Base-by-base conservation (phyloP, 805 yeast species). In the Ogataea naganishii region DNA sequence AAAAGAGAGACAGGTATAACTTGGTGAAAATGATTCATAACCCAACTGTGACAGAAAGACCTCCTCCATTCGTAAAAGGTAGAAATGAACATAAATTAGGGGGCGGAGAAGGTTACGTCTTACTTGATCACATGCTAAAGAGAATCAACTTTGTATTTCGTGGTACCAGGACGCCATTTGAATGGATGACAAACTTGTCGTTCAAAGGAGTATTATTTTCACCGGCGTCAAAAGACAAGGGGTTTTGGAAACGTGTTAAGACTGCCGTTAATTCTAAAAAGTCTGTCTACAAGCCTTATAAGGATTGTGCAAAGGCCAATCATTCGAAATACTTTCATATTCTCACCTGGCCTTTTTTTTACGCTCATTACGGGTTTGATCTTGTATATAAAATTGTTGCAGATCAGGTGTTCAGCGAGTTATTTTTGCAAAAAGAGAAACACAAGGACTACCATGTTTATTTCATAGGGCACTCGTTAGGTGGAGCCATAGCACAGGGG, bases 401-500 rank as follows among this genome's bases (percentile, higher is more conserved):
- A 30, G 18, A 30, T 30, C 27, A 37, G 27, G 26, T 39, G 33
- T 38, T 23, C 29, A 29, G 22, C 32, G 19, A 20, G 8, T 1
- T 37, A 17, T 14, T 46, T 23, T 20, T 33, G 18, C 20, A 56
- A 25, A 41, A 38, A 24, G 30, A 37, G 1, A 33, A 42, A 10
- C 28, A 47, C 32, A 54, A 56, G 1, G 48, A 45, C 20, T 62
- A 60, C 44, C 39, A 53, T 14, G 32, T 66, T 6, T 48, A 52
- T n/a, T 47, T 67, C 6, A 37, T 56, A 12, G 74, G 74, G 1
- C 74, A 68, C 42, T 66, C 73, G 1, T 43, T 66, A 27, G 74
- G 74, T 1, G 92, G 78, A 8, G 86, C 85, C 0, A 49, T 78
- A 29, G 76, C 85, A 1, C 56, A 63, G 18, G 49, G 80, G 23